phyloP scores from a whole-genome alignment of 352 stramenopile species.

The Phytophthora chlamydospora region DNA sequence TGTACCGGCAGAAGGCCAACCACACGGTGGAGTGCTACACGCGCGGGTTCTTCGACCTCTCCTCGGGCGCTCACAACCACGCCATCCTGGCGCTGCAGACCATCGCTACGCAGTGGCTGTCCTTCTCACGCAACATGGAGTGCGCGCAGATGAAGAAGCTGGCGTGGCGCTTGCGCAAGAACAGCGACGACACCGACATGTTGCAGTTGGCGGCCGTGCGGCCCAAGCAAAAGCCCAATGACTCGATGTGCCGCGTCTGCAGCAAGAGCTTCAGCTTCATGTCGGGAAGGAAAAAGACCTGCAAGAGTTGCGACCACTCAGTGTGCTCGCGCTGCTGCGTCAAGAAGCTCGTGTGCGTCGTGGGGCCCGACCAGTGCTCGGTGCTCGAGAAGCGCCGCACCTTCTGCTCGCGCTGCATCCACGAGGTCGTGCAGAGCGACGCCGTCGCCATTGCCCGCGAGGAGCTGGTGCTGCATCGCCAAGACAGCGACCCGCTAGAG shows the following conservation, averaged over 20 bases:
- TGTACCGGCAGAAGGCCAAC: slow-evolving; percentile 39
- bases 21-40: slow-evolving; percentile 42
- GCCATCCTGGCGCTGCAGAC: slow-evolving; percentile 26
- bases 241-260: slow-evolving; percentile 32
- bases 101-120: slow-evolving; percentile 36
- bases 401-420: slow-evolving; percentile 38
- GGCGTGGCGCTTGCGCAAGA: slow-evolving; percentile 38
- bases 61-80: slow-evolving; percentile 17
- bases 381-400: slow-evolving; percentile 40
- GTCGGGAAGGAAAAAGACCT: slow-evolving; percentile 28
- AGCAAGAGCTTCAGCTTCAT: slow-evolving; percentile 38
- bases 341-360: slow-evolving; percentile 35
- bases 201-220: slow-evolving; percentile 7
- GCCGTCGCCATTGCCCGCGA: slow-evolving; percentile 31
- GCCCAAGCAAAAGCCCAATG: slow-evolving; percentile 16
- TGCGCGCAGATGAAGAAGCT: slow-evolving; percentile 51
- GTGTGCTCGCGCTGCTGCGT: slow-evolving; percentile 37
- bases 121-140: slow-evolving; percentile 39
- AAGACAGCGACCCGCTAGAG: slow-evolving; percentile 19
- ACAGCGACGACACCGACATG: slow-evolving; percentile 23
- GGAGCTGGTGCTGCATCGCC: slow-evolving; percentile 21
- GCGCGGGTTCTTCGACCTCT: slow-evolving; percentile 40
- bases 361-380: slow-evolving; percentile 34
- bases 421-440: slow-evolving; percentile 29
- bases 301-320: slow-evolving; percentile 27